phyloP scores from a whole-genome alignment of 306 rosid genomes.

The Vigna trinervia region DNA sequence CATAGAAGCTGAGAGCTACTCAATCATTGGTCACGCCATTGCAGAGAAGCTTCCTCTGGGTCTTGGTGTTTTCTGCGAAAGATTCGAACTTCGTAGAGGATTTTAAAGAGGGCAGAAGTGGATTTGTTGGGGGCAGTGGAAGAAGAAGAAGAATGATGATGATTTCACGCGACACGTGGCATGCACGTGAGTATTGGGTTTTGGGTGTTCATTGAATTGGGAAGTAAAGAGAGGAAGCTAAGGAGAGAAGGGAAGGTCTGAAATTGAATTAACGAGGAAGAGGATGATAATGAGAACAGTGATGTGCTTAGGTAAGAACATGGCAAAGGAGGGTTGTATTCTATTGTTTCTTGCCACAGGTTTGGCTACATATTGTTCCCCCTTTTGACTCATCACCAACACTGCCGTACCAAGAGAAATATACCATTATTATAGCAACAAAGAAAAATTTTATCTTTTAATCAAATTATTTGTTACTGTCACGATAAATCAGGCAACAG shows the following conservation, averaged over 20 bases:
- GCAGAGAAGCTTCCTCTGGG: slow-evolving; percentile 29
- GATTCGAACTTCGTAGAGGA: slow-evolving; percentile 44
- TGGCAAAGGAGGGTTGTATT: slow-evolving; percentile 33
- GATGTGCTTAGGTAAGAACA: slow-evolving; percentile 38
- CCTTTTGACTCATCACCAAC: slow-evolving; percentile 41
- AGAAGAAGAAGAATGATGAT: slow-evolving; percentile 24
- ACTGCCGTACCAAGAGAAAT: slow-evolving; percentile 41
- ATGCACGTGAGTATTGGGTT: slow-evolving; percentile 51
- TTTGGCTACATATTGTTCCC: slow-evolving; percentile 50
- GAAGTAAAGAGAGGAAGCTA: background rate
- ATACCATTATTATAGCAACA: background rate
- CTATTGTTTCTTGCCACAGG: slow-evolving; percentile 40
- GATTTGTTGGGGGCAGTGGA: slow-evolving; percentile 40
- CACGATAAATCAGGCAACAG: slow-evolving; percentile 20
- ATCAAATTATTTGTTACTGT: slow-evolving; percentile 13
- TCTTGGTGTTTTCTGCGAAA: slow-evolving; percentile 35
- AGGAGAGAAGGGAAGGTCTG: background rate
- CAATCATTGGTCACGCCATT: slow-evolving; percentile 46
- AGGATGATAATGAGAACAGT: slow-evolving; percentile 18
- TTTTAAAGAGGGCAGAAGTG: slow-evolving; percentile 29
- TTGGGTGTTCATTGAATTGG: slow-evolving; percentile 48
- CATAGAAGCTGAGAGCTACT: slow-evolving; percentile 39
- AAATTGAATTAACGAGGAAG: slow-evolving; percentile 12
- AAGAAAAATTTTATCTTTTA: background rate
- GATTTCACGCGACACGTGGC: slow-evolving; percentile 59